Evolutionary conservation across 2,329 filamentous ascomycete species (phyloP), one percentile per base, ranked within the genome.

Genomic region (Sporothrix inflata): DNA sequence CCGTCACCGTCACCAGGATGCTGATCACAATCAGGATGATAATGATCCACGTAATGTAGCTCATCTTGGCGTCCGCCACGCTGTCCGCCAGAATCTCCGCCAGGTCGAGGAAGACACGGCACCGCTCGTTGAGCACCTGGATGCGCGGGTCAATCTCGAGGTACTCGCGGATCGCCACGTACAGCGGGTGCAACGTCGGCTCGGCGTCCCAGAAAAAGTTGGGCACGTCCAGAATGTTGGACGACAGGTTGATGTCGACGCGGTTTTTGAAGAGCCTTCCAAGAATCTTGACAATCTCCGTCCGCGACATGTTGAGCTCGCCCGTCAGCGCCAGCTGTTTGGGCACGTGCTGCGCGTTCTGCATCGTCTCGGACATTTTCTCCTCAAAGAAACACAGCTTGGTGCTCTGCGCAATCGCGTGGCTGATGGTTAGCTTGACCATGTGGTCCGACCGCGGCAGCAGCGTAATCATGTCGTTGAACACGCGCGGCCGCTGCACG

Each of bases 121-220:
- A 99, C 70, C 96, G 91, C 83, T 98, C 96, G 82, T 99, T 99
- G 75, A 99, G 91, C 30, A 98, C 94, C 81, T 97, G 94, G 80
- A 97, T 97, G 71, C 96, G 93, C 8, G 92, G 94, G 78, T 97
- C 95, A 80, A 99, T 98, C 79, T 99, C 96, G 74, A 99, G 91
- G 79, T 99, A 99, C 81, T 98, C 96, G 77, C 96, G 93, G 68
- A 98, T 94, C 73, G 94, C 96, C 73, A 90, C 91, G 84, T 99
- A 99, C 38, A 99, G 90, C 0, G 96, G 96, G 80, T 98, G 94
- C 0, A 99, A 87, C 0, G 94, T 98, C 21, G 96, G 96, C 80
- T 99, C 96, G 12, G 93, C 93, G 80, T 98, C 94, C 96, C 96
- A 99, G 86, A 98, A 97, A 86, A 98, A 98, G 80, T 95, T 97